Base-by-base conservation (phyloP, 164 flowering plant species). In the Amborella trichopoda region DNA sequence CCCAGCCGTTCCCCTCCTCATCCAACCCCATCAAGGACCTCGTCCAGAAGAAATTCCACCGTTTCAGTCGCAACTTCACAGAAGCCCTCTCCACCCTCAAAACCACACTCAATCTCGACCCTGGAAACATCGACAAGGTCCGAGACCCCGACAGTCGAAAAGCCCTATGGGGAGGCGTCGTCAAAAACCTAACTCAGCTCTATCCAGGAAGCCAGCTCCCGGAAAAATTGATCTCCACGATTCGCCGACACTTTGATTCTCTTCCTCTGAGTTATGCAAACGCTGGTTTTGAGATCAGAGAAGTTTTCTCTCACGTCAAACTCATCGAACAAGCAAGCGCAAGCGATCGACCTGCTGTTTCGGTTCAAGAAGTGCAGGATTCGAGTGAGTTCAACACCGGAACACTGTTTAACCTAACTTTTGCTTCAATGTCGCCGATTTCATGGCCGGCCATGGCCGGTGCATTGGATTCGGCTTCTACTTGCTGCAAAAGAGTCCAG, bases 191-290 rank as follows among this genome's bases (percentile, higher is more conserved):
- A 50, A 77, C 95, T 2, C 87, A 78, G 70, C 62, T 86, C 6
- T 90, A 85, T 42, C 97, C 97, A 2, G 97, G 97, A 1, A 90
- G 95, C 50, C 97, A 90, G 70, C 70, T 90, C 26, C 95, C 97
- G 1, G 97, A 86, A 68, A 90, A 74, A 62, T 78, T 90, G 58
- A 77, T 86, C 27, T 81, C 88, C 18, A 90, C 73, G 56, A 75
- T 90, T 18, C 80, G 94, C 46, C 85, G 73, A 75, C 98, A 90
- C 57, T 86, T 72, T 38, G 95, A 90, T 66, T 81, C 91, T 1
- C 60, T 90, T 52, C 98, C 98, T 2, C 71, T 77, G 70, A 91
- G 98, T 54, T 91, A 91, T 67, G 76, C 87, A 0, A 91, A 81
- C 54, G 94, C 90, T 3, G 82, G 81, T 20, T 91, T 86, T 48